phyloP scores from a whole-genome alignment of 148 eudicot genomes.

The Tetragonia tetragonoides region DNA sequence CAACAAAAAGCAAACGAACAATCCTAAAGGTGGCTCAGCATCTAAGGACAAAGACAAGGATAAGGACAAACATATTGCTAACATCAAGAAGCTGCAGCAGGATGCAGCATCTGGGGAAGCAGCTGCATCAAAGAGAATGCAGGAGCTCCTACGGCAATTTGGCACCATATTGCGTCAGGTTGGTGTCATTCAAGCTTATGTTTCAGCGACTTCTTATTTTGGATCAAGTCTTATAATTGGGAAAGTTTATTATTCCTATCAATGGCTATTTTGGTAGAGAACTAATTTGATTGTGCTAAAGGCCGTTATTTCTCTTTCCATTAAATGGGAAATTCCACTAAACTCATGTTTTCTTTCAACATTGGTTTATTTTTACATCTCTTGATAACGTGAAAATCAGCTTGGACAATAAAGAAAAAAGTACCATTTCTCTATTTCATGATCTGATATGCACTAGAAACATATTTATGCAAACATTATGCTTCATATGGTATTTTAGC shows the following conservation, averaged over 20 bases:
- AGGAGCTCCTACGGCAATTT: conserved; percentile 84
- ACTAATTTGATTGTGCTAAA: no score
- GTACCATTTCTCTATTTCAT: no score
- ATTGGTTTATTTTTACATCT: no score
- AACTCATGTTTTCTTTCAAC: no score
- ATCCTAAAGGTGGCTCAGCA: conserved; percentile 42
- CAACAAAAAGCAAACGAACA: conserved; percentile 39
- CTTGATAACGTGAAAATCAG: no score
- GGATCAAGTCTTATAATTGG: neutral
- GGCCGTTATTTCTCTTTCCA: no score
- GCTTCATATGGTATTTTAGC: no score
- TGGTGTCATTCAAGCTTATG: neutral
- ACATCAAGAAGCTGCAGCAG: conserved; percentile 53
- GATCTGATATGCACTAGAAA: no score
- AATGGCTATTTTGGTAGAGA: no score
- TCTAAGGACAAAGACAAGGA: conserved; percentile 70
- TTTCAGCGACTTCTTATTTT: neutral
- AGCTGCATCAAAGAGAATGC: conserved; percentile 81
- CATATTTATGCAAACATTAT: no score
- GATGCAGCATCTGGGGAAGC: conserved; percentile 56
- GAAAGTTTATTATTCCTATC: neutral
- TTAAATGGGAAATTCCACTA: no score
- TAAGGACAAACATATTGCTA: conserved; percentile 48
- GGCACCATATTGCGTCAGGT: conserved; percentile 75
- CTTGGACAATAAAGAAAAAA: no score